A percentile compares a stretch with the other conserved stretches of the same genome.
These are phyloP conservation scores for Wickerhamomyces bovis DNA, from an alignment of 805 yeast species.

Conservation along the genomic window DNA sequence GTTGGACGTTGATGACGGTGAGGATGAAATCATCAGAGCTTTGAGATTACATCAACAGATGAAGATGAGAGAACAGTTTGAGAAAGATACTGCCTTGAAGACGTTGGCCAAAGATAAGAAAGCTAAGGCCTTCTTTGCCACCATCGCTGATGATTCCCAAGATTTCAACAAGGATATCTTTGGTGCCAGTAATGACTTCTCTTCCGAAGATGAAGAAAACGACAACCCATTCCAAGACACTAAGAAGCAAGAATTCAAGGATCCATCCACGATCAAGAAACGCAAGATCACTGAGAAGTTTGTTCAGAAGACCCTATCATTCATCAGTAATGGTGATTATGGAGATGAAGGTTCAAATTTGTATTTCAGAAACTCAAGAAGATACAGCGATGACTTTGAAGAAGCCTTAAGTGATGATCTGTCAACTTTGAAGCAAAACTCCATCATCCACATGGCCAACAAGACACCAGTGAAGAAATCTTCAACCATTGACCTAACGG, in stretches of 20 bases:
- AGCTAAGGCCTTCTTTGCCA: conserved; percentile 60
- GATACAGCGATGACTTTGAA: conserved; percentile 15
- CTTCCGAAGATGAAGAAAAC: conserved; percentile 24
- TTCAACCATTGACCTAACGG: conserved; percentile 15
- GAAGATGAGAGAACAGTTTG: conserved; percentile 38
- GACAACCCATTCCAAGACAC: conserved; percentile 25
- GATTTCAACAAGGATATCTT: conserved; percentile 28
- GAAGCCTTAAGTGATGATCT: conserved; percentile 40
- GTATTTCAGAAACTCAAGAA: conserved; percentile 26
- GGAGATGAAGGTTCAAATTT: conserved; percentile 2
- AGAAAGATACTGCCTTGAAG: conserved; percentile 41
- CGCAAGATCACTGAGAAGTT: conserved; percentile 45
- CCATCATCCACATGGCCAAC: conserved; percentile 28
- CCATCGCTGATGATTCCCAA: conserved; percentile 46
- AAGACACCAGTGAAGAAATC: conserved; percentile 21
- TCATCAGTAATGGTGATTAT: conserved; percentile 33
- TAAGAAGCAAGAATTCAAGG: conserved; percentile 20
- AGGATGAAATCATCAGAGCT: conserved; percentile 47
- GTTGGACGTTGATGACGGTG: conserved; percentile 69
- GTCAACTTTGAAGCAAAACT: conserved; percentile 38
- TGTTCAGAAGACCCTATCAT: conserved; percentile 52
- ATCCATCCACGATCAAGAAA: conserved; percentile 21
- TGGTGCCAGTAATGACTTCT: conserved; percentile 21
- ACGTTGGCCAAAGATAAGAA: conserved; percentile 47
- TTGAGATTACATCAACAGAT: conserved; percentile 19